A percentile compares a stretch with the other conserved stretches of the same genome.
These are phyloP conservation scores for Ogataea allantospora DNA, from an alignment of 805 yeast genomes.

Conservation along the genomic window DNA sequence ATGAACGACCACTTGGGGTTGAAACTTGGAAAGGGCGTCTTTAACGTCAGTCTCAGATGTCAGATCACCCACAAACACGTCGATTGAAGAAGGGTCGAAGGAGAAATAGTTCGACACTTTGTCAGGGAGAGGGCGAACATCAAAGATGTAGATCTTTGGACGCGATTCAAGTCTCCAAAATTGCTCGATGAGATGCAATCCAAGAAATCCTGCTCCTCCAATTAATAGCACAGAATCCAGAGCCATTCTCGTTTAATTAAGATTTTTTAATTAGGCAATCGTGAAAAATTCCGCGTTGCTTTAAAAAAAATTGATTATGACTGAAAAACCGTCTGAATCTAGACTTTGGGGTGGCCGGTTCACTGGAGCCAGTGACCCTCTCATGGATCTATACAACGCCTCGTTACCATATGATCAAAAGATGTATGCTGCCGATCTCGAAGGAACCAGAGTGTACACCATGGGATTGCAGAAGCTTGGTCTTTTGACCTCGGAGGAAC, in stretches of 20 bases:
- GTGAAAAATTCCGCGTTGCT: slow-evolving; percentile 12
- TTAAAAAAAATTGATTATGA: slow-evolving; percentile 2
- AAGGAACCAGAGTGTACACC: slow-evolving; percentile 93
- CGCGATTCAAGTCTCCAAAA: slow-evolving; percentile 63
- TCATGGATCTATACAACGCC: slow-evolving; percentile 96
- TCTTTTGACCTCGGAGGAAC: slow-evolving; percentile 68
- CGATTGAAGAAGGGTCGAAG: slow-evolving; percentile 58
- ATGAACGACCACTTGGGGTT: slow-evolving; percentile 81
- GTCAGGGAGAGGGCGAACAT: slow-evolving; percentile 84
- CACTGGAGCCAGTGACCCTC: slow-evolving; percentile 94
- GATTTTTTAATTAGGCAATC: slow-evolving; percentile 4
- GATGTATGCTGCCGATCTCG: slow-evolving; percentile 92
- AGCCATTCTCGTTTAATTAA: too few species aligned
- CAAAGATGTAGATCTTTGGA: slow-evolving; percentile 82
- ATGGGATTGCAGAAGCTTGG: slow-evolving; percentile 79
- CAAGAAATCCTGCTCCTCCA: slow-evolving; percentile 97
- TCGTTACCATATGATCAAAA: slow-evolving; percentile 93
- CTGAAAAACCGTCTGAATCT: slow-evolving; percentile 54
- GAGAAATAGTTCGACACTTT: slow-evolving; percentile 68
- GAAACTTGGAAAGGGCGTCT: slow-evolving; percentile 54
- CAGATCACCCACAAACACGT: slow-evolving; percentile 77
- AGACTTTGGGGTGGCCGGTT: slow-evolving; percentile 98
- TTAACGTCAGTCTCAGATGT: slow-evolving; percentile 70
- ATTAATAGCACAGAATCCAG: slow-evolving; percentile 68
- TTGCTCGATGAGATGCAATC: slow-evolving; percentile 86